These are phyloP conservation scores for Chlamydomonas sp. DNA, from an alignment of 139 green algal genomes.

Conservation along the genomic window DNA sequence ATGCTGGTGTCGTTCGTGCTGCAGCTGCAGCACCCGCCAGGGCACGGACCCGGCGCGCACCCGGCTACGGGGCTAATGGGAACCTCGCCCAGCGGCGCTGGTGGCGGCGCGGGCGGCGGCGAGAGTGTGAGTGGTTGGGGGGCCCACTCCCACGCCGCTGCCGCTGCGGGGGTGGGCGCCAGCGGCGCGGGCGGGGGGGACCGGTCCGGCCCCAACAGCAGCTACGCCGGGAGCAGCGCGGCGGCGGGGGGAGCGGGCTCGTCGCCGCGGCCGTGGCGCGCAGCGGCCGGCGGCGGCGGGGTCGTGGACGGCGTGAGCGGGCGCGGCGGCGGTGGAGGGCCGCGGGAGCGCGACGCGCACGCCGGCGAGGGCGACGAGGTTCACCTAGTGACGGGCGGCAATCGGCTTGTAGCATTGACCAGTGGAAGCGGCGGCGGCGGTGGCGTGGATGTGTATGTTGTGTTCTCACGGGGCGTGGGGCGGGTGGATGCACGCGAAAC, in stretches of 20 bases:
- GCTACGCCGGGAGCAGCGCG: not conserved
- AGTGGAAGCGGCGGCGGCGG: not conserved
- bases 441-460: slow-evolving; percentile 14
- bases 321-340: not conserved
- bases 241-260: not conserved
- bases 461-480: not conserved
- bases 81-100: no score
- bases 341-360: not conserved
- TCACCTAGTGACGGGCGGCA: slow-evolving; percentile 12
- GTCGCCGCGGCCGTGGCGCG: not conserved
- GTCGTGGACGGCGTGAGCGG: not conserved
- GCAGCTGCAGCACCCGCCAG: slow-evolving; percentile 13
- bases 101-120: no score
- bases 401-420: slow-evolving; percentile 14
- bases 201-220: not conserved
- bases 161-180: no score
- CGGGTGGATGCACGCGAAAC: not conserved
- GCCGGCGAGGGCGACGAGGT: slow-evolving; percentile 6
- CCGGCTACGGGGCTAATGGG: not conserved
- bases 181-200: not conserved
- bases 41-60: not conserved
- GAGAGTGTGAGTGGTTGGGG: no score
- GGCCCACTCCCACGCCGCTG: no score
- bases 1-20: slow-evolving; percentile 36
- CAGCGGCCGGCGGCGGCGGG: not conserved